These are phyloP conservation scores for Dothistroma pini DNA, from an alignment of 2,329 filamentous ascomycete species.

Conservation along the genomic window DNA sequence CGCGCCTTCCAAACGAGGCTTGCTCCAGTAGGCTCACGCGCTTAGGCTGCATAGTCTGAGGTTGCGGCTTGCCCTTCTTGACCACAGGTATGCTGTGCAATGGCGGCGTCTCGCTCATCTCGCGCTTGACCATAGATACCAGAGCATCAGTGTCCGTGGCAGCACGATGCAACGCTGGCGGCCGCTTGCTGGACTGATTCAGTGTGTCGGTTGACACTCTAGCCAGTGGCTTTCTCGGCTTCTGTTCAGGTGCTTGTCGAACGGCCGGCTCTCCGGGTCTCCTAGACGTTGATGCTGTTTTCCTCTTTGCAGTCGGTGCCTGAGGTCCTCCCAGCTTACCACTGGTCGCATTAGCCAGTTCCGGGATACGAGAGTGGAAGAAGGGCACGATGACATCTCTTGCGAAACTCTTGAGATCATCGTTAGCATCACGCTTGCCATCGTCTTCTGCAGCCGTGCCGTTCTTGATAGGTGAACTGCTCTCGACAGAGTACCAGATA, in stretches of 20 bases:
- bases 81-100: slow-evolving; percentile 45
- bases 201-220: slow-evolving; percentile 58
- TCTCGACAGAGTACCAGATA: slow-evolving; percentile 78
- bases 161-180: slow-evolving; percentile 64
- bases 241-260: slow-evolving; percentile 39
- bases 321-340: slow-evolving; percentile 72
- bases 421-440: slow-evolving; percentile 39
- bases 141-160: slow-evolving; percentile 56
- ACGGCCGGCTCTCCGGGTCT: slow-evolving; percentile 39
- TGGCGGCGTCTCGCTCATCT: slow-evolving; percentile 60
- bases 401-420: slow-evolving; percentile 72
- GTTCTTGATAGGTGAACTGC: slow-evolving; percentile 50
- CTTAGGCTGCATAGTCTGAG: slow-evolving; percentile 26
- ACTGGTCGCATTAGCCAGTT: slow-evolving; percentile 66
- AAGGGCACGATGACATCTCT: slow-evolving; percentile 78
- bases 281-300: slow-evolving; percentile 38
- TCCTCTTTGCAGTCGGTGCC: slow-evolving; percentile 56
- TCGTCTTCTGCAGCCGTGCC: slow-evolving; percentile 19
- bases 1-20: slow-evolving; percentile 38
- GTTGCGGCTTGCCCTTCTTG: slow-evolving; percentile 6
- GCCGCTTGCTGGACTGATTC: slow-evolving; percentile 52
- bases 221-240: slow-evolving; percentile 53
- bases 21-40: slow-evolving; percentile 38
- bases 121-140: slow-evolving; percentile 62
- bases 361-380: slow-evolving; percentile 72